Base-by-base conservation (phyloP, 768 basidiomycete genomes). In the Lactarius evosmus region DNA sequence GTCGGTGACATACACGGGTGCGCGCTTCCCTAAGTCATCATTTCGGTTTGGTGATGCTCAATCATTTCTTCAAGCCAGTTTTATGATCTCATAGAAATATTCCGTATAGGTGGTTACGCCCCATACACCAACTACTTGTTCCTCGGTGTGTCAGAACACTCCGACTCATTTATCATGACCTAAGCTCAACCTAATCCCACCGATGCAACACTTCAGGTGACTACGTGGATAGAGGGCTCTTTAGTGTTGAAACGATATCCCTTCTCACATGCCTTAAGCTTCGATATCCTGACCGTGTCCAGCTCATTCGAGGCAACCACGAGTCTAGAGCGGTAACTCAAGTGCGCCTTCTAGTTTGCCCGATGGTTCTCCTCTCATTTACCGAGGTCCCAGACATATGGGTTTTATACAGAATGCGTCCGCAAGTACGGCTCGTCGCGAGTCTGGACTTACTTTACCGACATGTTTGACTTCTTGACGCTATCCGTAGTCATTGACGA, bases 381-480 rank as follows among this genome's bases (percentile, higher is more conserved):
- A 19, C 56, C 54, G 61, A 29, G 5, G 32, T 27, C 8, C 56
- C 74, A 98, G 95, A 95, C 94, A 27, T 99, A 98, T 72, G 97
- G 97, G 14, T 99, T 99, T 79, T 99, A 99, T 76, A 91, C 93
- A 40, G 97, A 99, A 81, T 98, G 97, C 72, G 87, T 96, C 25
- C 84, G 95, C 46, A 99, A 99, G 77, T 99, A 99, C 70, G 95
- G 95, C 60, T 89, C 92, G 2, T 87, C 95, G 34, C 89, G 91
- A 70, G 96, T 98, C 36, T 99, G 97, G 97, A 95, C 93, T 30
- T 98, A 98, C 76, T 98, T 99, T 72, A 99, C 97, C 64, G 97
- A 99, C 78, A 97, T 99, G 96, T 99, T 99, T 76, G 97, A 99
- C 79, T 99, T 95, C 79, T 77, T 99, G 69, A 98, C 97, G 12